phyloP scores from a whole-genome alignment of 2,329 filamentous ascomycete species.

The Rhynchosporium secalis region DNA sequence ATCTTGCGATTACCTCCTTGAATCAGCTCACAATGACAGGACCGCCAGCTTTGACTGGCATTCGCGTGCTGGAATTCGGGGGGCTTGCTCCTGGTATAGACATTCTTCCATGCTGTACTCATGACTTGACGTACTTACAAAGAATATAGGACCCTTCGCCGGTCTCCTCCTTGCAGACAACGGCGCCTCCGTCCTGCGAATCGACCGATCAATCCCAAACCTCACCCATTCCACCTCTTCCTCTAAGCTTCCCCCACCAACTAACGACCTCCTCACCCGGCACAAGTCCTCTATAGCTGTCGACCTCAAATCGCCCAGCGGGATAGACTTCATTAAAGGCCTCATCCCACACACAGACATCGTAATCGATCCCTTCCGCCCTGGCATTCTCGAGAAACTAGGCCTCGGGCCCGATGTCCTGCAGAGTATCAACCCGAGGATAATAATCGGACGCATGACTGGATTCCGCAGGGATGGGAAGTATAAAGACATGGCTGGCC shows the following conservation, averaged over 20 bases:
- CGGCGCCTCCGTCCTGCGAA: constrained; percentile 81
- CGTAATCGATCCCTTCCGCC: constrained; percentile 90
- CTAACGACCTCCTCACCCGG: constrained; percentile 72
- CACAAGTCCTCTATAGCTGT: constrained; percentile 80
- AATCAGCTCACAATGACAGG: constrained; percentile 28
- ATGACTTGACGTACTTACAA: constrained; percentile 1
- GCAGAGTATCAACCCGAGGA: constrained; percentile 64
- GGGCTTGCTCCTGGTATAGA: constrained; percentile 56
- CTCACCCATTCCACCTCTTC: constrained; percentile 43
- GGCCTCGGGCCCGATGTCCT: constrained; percentile 72
- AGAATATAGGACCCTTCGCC: constrained; percentile 71
- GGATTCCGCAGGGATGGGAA: constrained; percentile 86
- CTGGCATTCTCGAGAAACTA: constrained; percentile 83
- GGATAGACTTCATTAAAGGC: constrained; percentile 64
- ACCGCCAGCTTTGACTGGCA: constrained; percentile 51
- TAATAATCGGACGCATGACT: constrained; percentile 84
- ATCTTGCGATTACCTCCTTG: not conserved
- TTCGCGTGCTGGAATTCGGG: constrained; percentile 66
- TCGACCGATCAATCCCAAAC: constrained; percentile 66
- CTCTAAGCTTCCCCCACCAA: constrained; percentile 46
- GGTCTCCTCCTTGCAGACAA: constrained; percentile 88
- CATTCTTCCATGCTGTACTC: constrained; percentile 45
- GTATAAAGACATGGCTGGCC: constrained; percentile 85
- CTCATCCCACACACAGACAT: constrained; percentile 69
- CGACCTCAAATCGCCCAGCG: constrained; percentile 69